A percentile compares a stretch with the other conserved stretches of the same genome.
These are phyloP conservation scores for Kokia cookei DNA, from an alignment of 441 rosid species.

Conservation along the genomic window DNA sequence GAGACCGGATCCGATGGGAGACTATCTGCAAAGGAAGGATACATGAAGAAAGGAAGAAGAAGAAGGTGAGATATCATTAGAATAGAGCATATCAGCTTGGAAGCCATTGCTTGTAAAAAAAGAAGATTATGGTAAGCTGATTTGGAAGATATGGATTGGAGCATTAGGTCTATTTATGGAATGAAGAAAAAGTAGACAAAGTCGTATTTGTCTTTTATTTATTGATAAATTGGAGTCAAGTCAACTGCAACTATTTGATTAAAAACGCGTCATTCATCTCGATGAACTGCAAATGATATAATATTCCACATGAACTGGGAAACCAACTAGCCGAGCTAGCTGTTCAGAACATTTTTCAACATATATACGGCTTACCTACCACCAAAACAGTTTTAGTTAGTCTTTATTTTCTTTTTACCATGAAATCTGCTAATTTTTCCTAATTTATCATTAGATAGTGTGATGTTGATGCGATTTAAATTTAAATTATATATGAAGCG, in stretches of 20 bases:
- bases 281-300: background rate
- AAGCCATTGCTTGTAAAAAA: constrained; percentile 14
- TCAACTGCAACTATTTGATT: constrained; percentile 7
- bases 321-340: background rate
- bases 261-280: constrained; percentile 21
- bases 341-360: background rate
- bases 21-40: constrained; percentile 25
- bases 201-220: background rate
- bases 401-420: background rate
- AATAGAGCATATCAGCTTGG: constrained; percentile 8
- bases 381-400: background rate
- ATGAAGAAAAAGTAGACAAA: background rate
- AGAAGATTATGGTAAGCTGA: background rate
- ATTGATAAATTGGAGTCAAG: constrained; percentile 18
- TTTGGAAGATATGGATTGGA: background rate
- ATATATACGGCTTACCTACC: background rate
- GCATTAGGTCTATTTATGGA: constrained; percentile 12
- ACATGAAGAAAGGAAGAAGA: constrained; percentile 11
- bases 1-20: constrained; percentile 15
- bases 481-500: too few relatives aligned
- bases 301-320: background rate
- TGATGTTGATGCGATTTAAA: too few relatives aligned
- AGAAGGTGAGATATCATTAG: constrained; percentile 1
- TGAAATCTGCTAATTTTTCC: background rate
- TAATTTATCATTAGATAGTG: background rate